Evolutionary conservation across 345 rosid species (phyloP).

Genomic region (Murraya paniculata): DNA sequence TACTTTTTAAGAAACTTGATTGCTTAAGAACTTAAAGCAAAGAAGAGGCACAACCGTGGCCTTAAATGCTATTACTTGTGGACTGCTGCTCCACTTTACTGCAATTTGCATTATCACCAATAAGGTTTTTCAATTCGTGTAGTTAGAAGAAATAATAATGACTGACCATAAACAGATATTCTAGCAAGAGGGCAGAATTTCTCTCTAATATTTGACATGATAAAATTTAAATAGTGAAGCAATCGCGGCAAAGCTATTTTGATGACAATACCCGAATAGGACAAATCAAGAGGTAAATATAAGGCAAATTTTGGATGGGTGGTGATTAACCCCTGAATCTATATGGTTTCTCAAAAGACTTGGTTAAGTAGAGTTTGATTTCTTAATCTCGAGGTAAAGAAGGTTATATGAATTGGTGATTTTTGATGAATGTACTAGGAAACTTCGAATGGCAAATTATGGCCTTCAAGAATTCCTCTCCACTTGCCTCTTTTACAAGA

Average conservation of each 20-base stretch:
- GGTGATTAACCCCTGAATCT: neutral
- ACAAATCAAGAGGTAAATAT: neutral
- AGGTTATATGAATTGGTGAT: neutral
- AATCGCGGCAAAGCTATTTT: neutral
- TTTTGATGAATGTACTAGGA: neutral
- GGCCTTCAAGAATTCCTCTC: neutral
- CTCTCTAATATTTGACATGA: neutral
- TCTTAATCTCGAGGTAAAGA: neutral
- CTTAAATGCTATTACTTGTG: neutral
- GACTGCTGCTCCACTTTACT: neutral
- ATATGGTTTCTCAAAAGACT: neutral
- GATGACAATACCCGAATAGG: neutral
- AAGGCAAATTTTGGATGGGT: neutral
- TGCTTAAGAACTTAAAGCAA: slow-evolving; percentile 4
- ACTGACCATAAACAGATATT: neutral
- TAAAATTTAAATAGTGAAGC: neutral
- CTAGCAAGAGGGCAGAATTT: neutral
- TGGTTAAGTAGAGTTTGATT: neutral
- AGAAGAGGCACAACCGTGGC: neutral
- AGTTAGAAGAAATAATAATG: neutral
- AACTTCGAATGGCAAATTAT: neutral
- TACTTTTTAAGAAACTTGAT: neutral
- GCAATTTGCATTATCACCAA: neutral
- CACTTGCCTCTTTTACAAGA: neutral
- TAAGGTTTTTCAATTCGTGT: neutral